These are phyloP conservation scores for Datisca glomerata DNA, from an alignment of 306 rosid species.

Conservation along the genomic window DNA sequence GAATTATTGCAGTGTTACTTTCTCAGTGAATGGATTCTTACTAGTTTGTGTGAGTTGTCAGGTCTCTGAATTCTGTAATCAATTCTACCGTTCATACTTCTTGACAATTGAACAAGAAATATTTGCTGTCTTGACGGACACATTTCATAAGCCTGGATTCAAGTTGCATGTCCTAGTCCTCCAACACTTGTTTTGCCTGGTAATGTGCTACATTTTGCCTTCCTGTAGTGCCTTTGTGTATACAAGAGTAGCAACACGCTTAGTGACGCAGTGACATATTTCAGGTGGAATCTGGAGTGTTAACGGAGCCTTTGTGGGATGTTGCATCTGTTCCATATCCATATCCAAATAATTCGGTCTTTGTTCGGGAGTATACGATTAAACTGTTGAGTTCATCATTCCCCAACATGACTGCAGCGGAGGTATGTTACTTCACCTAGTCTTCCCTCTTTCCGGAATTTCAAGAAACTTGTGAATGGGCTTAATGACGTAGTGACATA, in stretches of 20 bases:
- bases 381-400: constrained; percentile 84
- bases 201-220: constrained; percentile 11
- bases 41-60: constrained; percentile 21
- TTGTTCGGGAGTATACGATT: constrained; percentile 80
- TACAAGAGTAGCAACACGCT: too few species aligned
- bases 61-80: constrained; percentile 90
- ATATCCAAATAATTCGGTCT: constrained; percentile 57
- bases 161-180: constrained; percentile 96
- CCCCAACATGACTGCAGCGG: constrained; percentile 89
- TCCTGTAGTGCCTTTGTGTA: neutral
- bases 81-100: constrained; percentile 70
- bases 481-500: too few species aligned
- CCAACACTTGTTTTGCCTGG: constrained; percentile 92
- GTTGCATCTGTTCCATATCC: constrained; percentile 42
- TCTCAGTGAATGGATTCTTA: too few species aligned
- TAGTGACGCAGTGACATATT: too few species aligned
- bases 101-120: constrained; percentile 83
- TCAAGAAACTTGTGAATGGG: too few species aligned
- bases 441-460: too few species aligned
- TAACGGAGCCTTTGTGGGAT: constrained; percentile 96
- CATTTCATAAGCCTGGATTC: constrained; percentile 97
- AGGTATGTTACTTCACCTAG: constrained; percentile 51
- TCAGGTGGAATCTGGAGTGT: constrained; percentile 67
- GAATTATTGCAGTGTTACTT: too few species aligned
- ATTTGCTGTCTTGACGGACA: constrained; percentile 88